Base-by-base conservation (phyloP, 73 alveolate species). In the Tetrahymena borealis region DNA sequence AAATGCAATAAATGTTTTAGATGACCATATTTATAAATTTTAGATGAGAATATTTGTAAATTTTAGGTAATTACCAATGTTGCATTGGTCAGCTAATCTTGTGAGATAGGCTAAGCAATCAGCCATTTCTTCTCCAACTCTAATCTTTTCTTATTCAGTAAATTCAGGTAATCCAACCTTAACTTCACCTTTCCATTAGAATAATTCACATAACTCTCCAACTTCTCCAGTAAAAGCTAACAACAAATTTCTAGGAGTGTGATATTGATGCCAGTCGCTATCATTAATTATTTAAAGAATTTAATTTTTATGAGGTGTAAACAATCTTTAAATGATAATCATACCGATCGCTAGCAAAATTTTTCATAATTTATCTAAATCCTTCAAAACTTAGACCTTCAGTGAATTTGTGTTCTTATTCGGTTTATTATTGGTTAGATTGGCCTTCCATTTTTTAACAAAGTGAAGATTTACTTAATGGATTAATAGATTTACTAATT, bases 201-300 rank as follows among this genome's bases (percentile, higher is more conserved):
- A 93, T 39, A 93, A 32, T 33, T 93, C 95, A 85, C 93, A 78
- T 32, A 93, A 28, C 78, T 93, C 95, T 18, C 93, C 93, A 20
- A 93, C 95, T 90, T 93, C 95, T 2, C 95, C 95, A 12, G 60
- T 85, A 38, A 93, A 20, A 16, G 95, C 95, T 43, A 93, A 28
- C 20, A 93, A 78, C 41, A 93, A 78, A 90, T 93, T 93, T 40
- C 92, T 93, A 79, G 95, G 95, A 39, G 95, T 93, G 35, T 93
- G 95, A 60, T 93, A 93, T 85, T 93, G 39, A 40, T 93, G 90
- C 95, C 95, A 93, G 39, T 93, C 93, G 28, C 95, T 93, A 3
- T 24, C 28, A 24, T 24, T 18, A 10, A 60, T 20, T 24, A n/a
- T 15, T 18, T n/a, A 20, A 60, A 60, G 2, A 24, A 0, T 60